Evolutionary conservation across 345 rosid species (phyloP).

Genomic region (Camelina sativa): DNA sequence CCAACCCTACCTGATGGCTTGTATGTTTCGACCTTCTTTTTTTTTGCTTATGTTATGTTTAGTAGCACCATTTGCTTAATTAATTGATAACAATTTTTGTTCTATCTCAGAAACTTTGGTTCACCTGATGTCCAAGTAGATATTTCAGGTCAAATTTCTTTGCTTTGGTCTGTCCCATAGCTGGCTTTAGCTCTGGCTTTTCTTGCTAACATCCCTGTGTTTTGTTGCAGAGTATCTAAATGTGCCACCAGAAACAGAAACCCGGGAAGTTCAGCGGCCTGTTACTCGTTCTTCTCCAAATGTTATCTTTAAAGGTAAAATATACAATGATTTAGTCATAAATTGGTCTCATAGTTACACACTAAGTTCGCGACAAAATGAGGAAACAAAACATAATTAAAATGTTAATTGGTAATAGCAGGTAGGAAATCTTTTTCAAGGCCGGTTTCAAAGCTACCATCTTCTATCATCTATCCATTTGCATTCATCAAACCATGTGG

Average conservation of each 20-base stretch:
- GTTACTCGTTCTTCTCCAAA: conserved; percentile 63
- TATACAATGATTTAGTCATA: neutral
- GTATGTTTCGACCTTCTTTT: conserved; percentile 50
- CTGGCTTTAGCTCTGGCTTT: neutral
- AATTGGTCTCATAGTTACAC: neutral
- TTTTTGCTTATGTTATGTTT: conserved; percentile 29
- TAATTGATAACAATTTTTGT: conserved; percentile 35
- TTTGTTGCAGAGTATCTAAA: conserved; percentile 59
- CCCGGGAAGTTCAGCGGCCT: conserved; percentile 55
- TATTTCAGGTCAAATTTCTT: conserved; percentile 53
- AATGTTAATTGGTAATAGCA: conserved; percentile 38
- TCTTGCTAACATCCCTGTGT: conserved; percentile 6
- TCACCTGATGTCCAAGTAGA: conserved; percentile 62
- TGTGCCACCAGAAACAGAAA: conserved; percentile 49
- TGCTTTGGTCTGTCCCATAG: conserved; percentile 15
- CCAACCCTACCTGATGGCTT: conserved; percentile 57
- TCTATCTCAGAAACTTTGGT: conserved; percentile 57
- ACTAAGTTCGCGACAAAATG: neutral
- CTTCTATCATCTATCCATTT: conserved; percentile 88
- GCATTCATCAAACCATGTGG: conserved; percentile 94
- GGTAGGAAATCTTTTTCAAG: conserved; percentile 74
- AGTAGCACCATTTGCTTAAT: conserved; percentile 15
- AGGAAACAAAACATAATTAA: conserved; percentile 7
- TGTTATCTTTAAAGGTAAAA: conserved; percentile 75
- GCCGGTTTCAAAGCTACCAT: conserved; percentile 71